A percentile compares a stretch with the other conserved stretches of the same genome.
phyloP scores from a whole-genome alignment of 768 basidiomycete genomes.

The Mycena galopus region DNA sequence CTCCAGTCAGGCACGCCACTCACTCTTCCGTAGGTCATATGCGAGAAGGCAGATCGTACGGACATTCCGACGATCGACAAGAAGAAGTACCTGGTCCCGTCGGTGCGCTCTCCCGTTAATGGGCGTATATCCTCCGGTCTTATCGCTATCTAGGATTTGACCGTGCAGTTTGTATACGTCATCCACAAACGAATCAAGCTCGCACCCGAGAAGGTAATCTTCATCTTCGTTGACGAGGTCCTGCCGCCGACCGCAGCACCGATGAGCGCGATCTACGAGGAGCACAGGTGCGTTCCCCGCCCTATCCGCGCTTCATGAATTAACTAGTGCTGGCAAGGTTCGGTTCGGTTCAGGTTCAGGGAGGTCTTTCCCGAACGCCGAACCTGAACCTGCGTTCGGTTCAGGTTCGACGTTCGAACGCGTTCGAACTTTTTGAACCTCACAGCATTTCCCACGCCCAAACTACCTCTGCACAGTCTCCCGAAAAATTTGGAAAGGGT shows the following conservation, averaged over 20 bases:
- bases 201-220: conserved; percentile 99
- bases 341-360: no score
- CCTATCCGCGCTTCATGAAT: conserved; percentile 24
- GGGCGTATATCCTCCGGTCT: conserved; percentile 3
- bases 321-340: no score
- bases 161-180: conserved; percentile 99
- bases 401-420: no score
- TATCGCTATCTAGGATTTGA: conserved; percentile 77
- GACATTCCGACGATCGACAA: conserved; percentile 99
- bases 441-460: no score
- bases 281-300: conserved; percentile 87
- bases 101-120: conserved; percentile 65
- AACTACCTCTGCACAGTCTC: no score
- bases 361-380: no score
- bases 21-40: conserved; percentile 83
- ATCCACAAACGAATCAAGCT: conserved; percentile 99
- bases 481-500: no score
- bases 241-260: conserved; percentile 97
- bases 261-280: conserved; percentile 99
- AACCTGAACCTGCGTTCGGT: no score
- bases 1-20: conserved; percentile 14
- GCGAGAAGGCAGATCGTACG: conserved; percentile 98
- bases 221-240: conserved; percentile 99
- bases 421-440: no score
- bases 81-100: conserved; percentile 99